Percentiles rank a stretch among this genome's conserved stretches.
Conservation (phyloP, 192 early-diverging fungal genomes). For the Helicostylum pulchrum region DNA sequence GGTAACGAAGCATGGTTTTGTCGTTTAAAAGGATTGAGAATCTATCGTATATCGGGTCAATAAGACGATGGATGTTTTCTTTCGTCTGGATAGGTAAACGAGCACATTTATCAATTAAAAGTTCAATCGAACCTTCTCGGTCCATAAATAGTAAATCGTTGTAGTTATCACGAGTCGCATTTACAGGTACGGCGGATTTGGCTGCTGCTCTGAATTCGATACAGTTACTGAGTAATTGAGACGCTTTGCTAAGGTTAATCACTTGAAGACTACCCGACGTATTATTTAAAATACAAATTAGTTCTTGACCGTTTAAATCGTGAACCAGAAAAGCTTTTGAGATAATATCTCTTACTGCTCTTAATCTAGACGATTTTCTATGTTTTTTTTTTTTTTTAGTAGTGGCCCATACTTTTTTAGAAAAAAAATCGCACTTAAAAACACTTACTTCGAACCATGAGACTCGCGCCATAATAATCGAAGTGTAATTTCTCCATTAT, state of each 20-base stretch:
- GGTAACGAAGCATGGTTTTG: not conserved
- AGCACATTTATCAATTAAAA: not conserved
- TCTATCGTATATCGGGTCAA: conserved; percentile 1
- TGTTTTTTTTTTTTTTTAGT: not conserved
- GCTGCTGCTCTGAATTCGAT: not conserved
- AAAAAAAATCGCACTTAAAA: not conserved
- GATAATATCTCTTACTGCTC: not conserved
- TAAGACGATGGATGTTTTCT: not conserved
- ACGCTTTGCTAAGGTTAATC: not conserved
- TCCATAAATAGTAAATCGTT: conserved; percentile 12
- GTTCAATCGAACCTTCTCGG: not conserved
- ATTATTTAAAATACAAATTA: conserved; percentile 14
- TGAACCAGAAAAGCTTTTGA: conserved; percentile 7
- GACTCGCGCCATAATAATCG: conserved; percentile 2
- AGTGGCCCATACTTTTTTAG: too few species aligned
- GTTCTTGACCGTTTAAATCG: not conserved
- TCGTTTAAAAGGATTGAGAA: not conserved
- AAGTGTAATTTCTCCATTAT: not conserved
- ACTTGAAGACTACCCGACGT: not conserved
- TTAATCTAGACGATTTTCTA: not conserved
- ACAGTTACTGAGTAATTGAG: not conserved
- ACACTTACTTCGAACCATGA: not conserved
- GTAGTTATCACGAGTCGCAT: conserved; percentile 4
- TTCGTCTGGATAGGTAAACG: not conserved
- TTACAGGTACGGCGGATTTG: conserved; percentile 7